Base-by-base conservation (phyloP, 495 filamentous ascomycete species). In the Aspergillus heteromorphus region DNA sequence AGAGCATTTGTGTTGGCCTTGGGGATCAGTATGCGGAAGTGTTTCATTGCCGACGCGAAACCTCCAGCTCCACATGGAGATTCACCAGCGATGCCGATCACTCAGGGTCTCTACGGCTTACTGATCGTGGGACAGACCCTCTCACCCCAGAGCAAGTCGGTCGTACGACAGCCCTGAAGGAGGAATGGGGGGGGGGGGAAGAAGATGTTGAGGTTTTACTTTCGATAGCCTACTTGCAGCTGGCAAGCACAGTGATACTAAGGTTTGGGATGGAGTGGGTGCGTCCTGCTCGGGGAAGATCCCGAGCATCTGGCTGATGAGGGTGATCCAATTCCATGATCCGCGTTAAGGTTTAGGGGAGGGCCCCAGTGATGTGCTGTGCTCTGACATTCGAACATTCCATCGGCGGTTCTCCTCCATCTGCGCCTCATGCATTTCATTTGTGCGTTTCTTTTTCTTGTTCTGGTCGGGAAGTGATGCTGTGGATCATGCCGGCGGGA, bases 341-440 rank as follows among this genome's bases (percentile, higher is more conserved):
- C 59, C 31, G 30, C 58, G 18, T 54, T 51, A 54, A 61, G 52
- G 59, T 55, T 54, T 57, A 53, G 52, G 21, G 52, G 48, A 25
- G 13, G 41, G 18, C 41, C 41, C 41, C 21, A 45, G 41, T 45
- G 51, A 27, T 47, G 49, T 30, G 19, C 31, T 25, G 45, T 18
- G 20, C 42, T 62, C 47, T 57, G 54, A 58, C 52, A 49, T 60
- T 57, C 41, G 53, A 59, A 47, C 55, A 57, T 57, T 57, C 55
- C 55, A 57, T 49, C 43, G 27, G 11, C 36, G 45, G 45, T 30
- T 49, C 38, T 43, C 8, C 45, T 21, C 38, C 51, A 48, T 47
- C 30, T 47, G 43, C 42, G 45, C 8, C 40, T 55, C 34, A 49
- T 49, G 53, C 45, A 49, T 21, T 21, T 47, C 31, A 11, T 52